Percentiles rank a stretch among this genome's conserved stretches.
Evolutionary conservation across 805 yeast genomes (phyloP).

Genomic region (Hanseniaspora valbyensis): DNA sequence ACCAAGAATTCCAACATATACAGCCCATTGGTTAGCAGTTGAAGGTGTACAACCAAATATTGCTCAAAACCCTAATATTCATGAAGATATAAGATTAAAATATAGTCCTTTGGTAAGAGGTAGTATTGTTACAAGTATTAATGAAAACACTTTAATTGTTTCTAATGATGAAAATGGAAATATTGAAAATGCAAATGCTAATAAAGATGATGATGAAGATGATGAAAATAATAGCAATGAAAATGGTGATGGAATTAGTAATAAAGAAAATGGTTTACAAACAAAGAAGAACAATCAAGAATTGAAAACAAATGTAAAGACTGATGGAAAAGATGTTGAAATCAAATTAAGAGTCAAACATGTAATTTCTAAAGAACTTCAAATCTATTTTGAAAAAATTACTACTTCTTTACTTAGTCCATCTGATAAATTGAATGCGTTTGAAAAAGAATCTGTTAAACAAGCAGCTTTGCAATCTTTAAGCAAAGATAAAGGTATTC

Average conservation of each 20-base stretch:
- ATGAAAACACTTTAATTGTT: slow-evolving; percentile 33
- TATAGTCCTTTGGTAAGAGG: slow-evolving; percentile 75
- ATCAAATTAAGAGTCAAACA: slow-evolving; percentile 90
- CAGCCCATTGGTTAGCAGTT: slow-evolving; percentile 95
- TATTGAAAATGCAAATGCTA: slow-evolving; percentile 14
- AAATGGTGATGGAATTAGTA: neutral
- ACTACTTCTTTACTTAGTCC: slow-evolving; percentile 51
- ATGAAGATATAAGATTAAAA: slow-evolving; percentile 52
- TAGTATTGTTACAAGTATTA: slow-evolving; percentile 57
- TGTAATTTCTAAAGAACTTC: slow-evolving; percentile 85
- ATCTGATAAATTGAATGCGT: slow-evolving; percentile 19
- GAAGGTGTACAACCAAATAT: slow-evolving; percentile 98
- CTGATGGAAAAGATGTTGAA: slow-evolving; percentile 41
- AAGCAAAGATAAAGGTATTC: slow-evolving; percentile 87
- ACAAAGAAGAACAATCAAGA: neutral
- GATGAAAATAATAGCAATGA: slow-evolving; percentile 11
- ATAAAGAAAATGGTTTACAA: neutral
- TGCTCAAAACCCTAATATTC: slow-evolving; percentile 80
- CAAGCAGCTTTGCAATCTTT: slow-evolving; percentile 77
- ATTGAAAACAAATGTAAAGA: slow-evolving; percentile 21
- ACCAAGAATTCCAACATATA: slow-evolving; percentile 82
- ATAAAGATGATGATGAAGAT: slow-evolving; percentile 19
- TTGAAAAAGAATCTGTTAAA: slow-evolving; percentile 39
- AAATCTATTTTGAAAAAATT: slow-evolving; percentile 83
- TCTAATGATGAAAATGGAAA: slow-evolving; percentile 16